Evolutionary conservation across 2,329 filamentous ascomycete genomes (phyloP).

Genomic region (Neurospora sp.): DNA sequence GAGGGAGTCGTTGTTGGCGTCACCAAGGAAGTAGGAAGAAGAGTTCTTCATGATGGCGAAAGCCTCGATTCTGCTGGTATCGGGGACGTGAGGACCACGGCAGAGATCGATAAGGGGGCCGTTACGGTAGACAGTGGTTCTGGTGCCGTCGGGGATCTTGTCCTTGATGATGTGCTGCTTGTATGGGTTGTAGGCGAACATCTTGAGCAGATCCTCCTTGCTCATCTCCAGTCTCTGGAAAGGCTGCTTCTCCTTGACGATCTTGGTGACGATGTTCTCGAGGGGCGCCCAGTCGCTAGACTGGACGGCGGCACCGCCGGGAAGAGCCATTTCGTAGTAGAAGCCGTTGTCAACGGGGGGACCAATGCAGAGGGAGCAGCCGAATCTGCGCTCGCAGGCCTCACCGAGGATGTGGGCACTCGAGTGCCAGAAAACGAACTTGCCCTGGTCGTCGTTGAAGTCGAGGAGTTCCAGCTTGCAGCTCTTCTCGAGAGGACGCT

Average conservation of each 20-base stretch:
- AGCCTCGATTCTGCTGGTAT: constrained; percentile 87
- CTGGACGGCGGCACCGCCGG: constrained; percentile 59
- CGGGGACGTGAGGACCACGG: constrained; percentile 86
- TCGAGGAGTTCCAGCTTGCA: constrained; percentile 77
- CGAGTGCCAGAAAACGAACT: constrained; percentile 97
- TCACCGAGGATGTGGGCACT: constrained; percentile 94
- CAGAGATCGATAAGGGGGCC: constrained; percentile 93
- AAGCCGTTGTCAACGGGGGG: constrained; percentile 58
- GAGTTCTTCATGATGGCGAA: constrained; percentile 79
- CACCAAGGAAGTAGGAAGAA: constrained; percentile 64
- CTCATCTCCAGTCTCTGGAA: constrained; percentile 81
- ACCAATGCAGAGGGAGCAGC: constrained; percentile 71
- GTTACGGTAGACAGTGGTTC: constrained; percentile 88
- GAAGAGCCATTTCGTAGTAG: constrained; percentile 86
- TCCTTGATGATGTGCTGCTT: constrained; percentile 96
- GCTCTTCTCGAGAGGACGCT: constrained; percentile 78
- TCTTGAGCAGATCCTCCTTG: constrained; percentile 85
- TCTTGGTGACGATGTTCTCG: constrained; percentile 68
- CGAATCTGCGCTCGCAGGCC: constrained; percentile 80
- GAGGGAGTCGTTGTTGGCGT: constrained; percentile 86
- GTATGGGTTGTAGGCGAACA: constrained; percentile 98
- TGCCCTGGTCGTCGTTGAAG: constrained; percentile 65
- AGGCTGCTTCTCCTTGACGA: constrained; percentile 93
- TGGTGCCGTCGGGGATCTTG: constrained; percentile 80
- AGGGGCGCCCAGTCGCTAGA: constrained; percentile 75